Base-by-base conservation (phyloP, 306 rosid species). In the Citrullus colocynthis region DNA sequence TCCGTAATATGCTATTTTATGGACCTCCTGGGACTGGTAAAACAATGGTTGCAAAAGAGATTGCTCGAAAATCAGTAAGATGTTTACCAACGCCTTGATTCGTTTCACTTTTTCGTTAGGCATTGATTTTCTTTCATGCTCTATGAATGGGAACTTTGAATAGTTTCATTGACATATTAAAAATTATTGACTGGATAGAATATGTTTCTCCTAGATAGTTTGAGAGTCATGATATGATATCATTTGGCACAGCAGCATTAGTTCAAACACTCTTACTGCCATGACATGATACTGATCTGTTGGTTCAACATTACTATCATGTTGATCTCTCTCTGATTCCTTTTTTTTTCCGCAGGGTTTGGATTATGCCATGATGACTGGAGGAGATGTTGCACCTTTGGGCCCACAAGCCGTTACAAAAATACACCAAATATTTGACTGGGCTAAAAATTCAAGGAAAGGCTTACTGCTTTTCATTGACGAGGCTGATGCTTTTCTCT, bases 301-400 rank as follows among this genome's bases (percentile, higher is more conserved):
- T 10, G 78, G 48, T 54, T 32, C 21, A 34, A 18, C 21, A 7
- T 34, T 54, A 17, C 34, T 39, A 9, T 72, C 77, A 15, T 30
- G 16, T 57, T n/a, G 72, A 15, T 55, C 18, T 28, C 18, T 74
- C 18, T 74, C 75, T 75, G 16, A 58, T 62, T 42, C 42, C 18
- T 74, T 67, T 52, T 54, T 54, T 30, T 52, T 34, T 81, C 52
- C 59, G 4, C 87, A 96, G 99, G 99, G 99, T 78, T 90, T 96
- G 90, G 98, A 96, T 85, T 96, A 96, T 89, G 99, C 99, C 77
- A 91, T 96, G 99, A 93, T 96, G 99, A 96, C 99, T 0, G 99
- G 99, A 84, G 99, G 99, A 73, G 99, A 96, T 79, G 99, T 96
- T 85, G 98, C 97, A 55, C 99, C 99, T 11, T 80, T 96, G 77